These are phyloP conservation scores for Backusella circina DNA, from an alignment of 192 early-diverging fungal species.

Conservation along the genomic window DNA sequence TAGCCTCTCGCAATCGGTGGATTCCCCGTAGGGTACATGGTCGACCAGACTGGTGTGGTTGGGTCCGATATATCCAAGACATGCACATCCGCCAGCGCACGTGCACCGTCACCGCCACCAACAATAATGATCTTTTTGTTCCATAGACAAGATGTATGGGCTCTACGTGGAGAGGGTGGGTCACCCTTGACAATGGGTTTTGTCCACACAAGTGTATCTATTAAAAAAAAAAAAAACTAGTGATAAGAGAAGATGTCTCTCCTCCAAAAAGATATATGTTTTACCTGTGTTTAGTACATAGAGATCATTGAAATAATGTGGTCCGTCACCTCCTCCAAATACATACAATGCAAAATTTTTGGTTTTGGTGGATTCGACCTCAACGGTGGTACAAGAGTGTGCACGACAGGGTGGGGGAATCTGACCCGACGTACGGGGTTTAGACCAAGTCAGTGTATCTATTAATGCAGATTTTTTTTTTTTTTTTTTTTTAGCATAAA, in stretches of 20 bases:
- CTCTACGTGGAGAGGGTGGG: constrained; percentile 66
- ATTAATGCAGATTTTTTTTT: not conserved
- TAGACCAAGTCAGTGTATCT: constrained; percentile 82
- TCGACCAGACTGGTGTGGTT: constrained; percentile 45
- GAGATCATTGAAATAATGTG: constrained; percentile 77
- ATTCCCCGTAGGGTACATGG: constrained; percentile 56
- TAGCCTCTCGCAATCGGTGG: constrained; percentile 81
- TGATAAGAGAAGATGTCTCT: not conserved
- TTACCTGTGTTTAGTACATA: constrained; percentile 74
- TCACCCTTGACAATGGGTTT: constrained; percentile 54
- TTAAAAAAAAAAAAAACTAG: not conserved
- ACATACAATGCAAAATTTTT: constrained; percentile 54
- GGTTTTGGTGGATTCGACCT: constrained; percentile 29
- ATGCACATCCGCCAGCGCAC: constrained; percentile 81
- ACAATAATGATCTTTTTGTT: constrained; percentile 75
- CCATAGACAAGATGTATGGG: constrained; percentile 80
- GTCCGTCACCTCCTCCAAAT: constrained; percentile 88
- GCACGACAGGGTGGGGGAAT: constrained; percentile 74
- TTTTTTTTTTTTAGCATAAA: not conserved
- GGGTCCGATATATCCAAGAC: constrained; percentile 50
- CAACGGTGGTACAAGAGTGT: constrained; percentile 73
- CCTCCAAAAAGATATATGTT: no score
- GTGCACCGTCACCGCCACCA: constrained; percentile 84
- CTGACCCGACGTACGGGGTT: constrained; percentile 63
- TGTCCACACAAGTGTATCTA: constrained; percentile 66